Evolutionary conservation across 176 grass and related monocot genomes (phyloP).

Genomic region (Ampelocalamus luodianensis): DNA sequence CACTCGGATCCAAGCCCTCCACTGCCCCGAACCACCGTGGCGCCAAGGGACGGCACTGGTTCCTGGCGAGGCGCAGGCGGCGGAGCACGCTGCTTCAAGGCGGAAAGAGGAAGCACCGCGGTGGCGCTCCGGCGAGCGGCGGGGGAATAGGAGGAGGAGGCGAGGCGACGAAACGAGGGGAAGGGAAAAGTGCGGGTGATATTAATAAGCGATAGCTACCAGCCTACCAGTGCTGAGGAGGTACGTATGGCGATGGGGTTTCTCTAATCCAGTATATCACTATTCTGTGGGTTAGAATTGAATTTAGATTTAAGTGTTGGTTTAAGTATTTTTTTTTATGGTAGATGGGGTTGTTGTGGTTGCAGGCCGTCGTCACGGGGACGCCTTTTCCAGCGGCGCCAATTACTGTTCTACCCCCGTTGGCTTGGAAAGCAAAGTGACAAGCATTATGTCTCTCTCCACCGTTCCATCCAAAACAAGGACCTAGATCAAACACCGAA

Average conservation of each 20-base stretch:
- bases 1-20: constrained; percentile 40
- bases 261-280: constrained; percentile 19
- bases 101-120: background rate
- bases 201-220: constrained; percentile 54
- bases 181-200: constrained; percentile 59
- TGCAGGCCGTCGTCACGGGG: constrained; percentile 38
- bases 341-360: constrained; percentile 42
- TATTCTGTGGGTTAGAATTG: constrained; percentile 36
- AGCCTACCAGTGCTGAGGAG: constrained; percentile 14
- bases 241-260: background rate
- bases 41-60: background rate
- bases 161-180: constrained; percentile 26
- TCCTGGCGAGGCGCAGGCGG: background rate
- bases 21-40: constrained; percentile 19
- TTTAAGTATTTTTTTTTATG: constrained; percentile 23
- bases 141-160: constrained; percentile 10
- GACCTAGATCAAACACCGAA: too few relatives aligned
- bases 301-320: constrained; percentile 6
- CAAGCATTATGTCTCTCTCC: too few relatives aligned
- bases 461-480: too few relatives aligned
- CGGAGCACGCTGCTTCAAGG: background rate
- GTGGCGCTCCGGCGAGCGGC: constrained; percentile 44
- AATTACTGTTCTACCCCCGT: constrained; percentile 24
- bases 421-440: background rate
- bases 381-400: background rate